phyloP scores from a whole-genome alignment of 352 stramenopile species.

The Pythium sukuiense region DNA sequence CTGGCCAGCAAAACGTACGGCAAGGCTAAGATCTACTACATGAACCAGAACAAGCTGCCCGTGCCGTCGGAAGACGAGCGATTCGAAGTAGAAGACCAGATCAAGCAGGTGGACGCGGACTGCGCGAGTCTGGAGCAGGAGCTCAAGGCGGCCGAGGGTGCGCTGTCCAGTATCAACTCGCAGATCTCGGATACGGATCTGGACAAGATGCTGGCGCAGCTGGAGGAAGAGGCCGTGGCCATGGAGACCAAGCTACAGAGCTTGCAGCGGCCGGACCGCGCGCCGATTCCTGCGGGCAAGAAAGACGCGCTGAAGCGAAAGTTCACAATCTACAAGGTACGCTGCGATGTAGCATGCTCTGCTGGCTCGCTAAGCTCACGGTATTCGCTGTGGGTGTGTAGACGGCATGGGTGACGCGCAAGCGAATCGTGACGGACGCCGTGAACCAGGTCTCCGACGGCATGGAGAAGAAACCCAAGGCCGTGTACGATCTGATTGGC shows the following conservation, averaged over 20 bases:
- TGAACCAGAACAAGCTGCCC: conserved; percentile 73
- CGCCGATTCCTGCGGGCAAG: conserved; percentile 50
- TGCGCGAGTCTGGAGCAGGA: conserved; percentile 53
- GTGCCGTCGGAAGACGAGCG: conserved; percentile 51
- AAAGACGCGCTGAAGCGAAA: conserved; percentile 69
- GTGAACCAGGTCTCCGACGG: conserved; percentile 79
- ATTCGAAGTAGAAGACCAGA: conserved; percentile 47
- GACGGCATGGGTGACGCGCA: conserved; percentile 70
- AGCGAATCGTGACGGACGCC: conserved; percentile 76
- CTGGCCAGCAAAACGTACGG: conserved; percentile 73
- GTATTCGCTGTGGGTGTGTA: conserved; percentile 21
- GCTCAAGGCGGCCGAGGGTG: conserved; percentile 48
- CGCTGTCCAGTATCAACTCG: conserved; percentile 46
- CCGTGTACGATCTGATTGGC: conserved; percentile 53
- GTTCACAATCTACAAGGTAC: conserved; percentile 65
- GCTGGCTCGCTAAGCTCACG: not conserved
- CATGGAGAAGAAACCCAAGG: conserved; percentile 83
- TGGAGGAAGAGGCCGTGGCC: conserved; percentile 41
- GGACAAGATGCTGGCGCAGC: conserved; percentile 41
- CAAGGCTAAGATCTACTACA: conserved; percentile 84
- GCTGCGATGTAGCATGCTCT: too few relatives aligned
- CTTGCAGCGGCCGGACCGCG: conserved; percentile 42
- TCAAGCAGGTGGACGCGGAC: conserved; percentile 47
- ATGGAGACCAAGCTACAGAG: conserved; percentile 49
- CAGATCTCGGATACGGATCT: conserved; percentile 73